Conservation (phyloP, 2,329 filamentous ascomycete species). For the Cladophialophora yegresii region DNA sequence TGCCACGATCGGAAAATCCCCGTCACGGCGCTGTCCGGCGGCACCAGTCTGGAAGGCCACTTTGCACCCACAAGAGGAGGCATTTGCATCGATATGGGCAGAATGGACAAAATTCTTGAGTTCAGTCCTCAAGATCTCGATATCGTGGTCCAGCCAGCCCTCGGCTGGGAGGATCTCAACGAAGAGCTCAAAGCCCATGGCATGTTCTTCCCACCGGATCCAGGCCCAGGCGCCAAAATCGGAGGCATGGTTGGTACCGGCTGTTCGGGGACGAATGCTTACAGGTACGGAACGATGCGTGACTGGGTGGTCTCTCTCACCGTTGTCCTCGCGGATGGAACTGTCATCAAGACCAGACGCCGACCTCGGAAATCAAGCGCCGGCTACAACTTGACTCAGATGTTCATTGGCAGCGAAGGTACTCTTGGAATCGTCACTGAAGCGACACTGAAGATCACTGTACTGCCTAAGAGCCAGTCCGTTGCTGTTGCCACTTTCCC, state of each 20-base stretch:
- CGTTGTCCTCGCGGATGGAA: constrained; percentile 86
- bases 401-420: constrained; percentile 89
- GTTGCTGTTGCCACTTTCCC: constrained; percentile 75
- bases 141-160: constrained; percentile 74
- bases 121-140: constrained; percentile 78
- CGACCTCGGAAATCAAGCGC: constrained; percentile 86
- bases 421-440: constrained; percentile 90
- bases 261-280: constrained; percentile 77
- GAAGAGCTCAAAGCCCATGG: constrained; percentile 71
- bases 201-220: constrained; percentile 90
- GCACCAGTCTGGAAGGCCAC: constrained; percentile 86
- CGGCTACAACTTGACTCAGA: constrained; percentile 85
- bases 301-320: constrained; percentile 89
- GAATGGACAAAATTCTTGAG: constrained; percentile 78
- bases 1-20: constrained; percentile 80
- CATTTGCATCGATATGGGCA: constrained; percentile 79
- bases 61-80: constrained; percentile 80
- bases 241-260: constrained; percentile 65
- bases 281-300: constrained; percentile 90
- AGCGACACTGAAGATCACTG: constrained; percentile 82
- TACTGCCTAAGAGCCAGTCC: constrained; percentile 74
- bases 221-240: constrained; percentile 88
- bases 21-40: constrained; percentile 82
- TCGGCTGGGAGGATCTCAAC: constrained; percentile 85
- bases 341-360: constrained; percentile 84